Conservation (phyloP, 768 basidiomycete species). For the Calocybe cyanea region DNA sequence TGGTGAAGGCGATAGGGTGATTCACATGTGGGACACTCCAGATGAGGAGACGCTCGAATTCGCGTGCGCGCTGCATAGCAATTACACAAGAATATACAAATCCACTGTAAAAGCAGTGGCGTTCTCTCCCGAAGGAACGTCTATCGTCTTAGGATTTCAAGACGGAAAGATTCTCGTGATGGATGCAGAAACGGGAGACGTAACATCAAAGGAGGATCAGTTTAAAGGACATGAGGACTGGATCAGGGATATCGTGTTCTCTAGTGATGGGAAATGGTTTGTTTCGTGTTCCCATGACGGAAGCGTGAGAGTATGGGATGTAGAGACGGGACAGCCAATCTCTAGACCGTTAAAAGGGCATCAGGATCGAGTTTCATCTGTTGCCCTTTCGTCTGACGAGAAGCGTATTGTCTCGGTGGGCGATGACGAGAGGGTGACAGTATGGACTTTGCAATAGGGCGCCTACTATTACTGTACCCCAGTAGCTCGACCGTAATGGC, state of each 20-base stretch:
- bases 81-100: background rate
- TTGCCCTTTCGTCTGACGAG: too few species aligned
- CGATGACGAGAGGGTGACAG: too few species aligned
- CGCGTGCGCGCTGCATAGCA: background rate
- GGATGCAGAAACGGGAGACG: background rate
- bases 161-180: constrained; percentile 1
- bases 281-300: background rate
- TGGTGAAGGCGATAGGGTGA: background rate
- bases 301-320: too few species aligned
- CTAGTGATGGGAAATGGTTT: background rate
- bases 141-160: constrained; percentile 2
- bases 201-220: background rate
- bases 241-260: background rate
- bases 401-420: too few species aligned
- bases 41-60: background rate
- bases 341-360: too few species aligned
- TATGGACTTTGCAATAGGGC: too few species aligned
- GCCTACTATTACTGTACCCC: too few species aligned
- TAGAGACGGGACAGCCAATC: too few species aligned
- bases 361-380: too few species aligned
- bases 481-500: too few species aligned
- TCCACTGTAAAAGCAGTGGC: background rate
- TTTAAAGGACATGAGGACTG: constrained; percentile 1
- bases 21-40: background rate
- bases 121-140: background rate